phyloP scores from a whole-genome alignment of 2,329 filamentous ascomycete species.

The Penicillium griseofulvum region DNA sequence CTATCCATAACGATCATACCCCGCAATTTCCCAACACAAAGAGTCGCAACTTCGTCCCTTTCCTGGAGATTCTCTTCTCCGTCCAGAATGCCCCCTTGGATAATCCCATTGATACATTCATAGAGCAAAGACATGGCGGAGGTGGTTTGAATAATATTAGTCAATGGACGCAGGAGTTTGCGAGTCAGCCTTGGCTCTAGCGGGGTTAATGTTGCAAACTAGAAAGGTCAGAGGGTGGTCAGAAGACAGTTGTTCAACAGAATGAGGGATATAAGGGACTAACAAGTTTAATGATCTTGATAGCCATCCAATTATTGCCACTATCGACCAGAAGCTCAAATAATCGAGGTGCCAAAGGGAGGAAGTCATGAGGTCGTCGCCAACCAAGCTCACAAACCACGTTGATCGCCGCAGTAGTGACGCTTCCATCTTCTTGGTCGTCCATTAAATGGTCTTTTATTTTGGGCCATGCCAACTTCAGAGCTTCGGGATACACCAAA shows the following conservation, averaged over 20 bases:
- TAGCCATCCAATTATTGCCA: constrained; percentile 99
- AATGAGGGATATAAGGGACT: constrained; percentile 27
- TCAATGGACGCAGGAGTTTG: constrained; percentile 86
- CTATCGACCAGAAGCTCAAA: constrained; percentile 91
- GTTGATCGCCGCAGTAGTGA: constrained; percentile 94
- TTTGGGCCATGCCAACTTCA: constrained; percentile 92
- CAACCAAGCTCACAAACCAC: constrained; percentile 95
- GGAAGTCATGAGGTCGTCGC: constrained; percentile 88
- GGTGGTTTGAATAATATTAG: constrained; percentile 89
- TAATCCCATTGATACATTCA: constrained; percentile 97
- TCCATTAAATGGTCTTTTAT: constrained; percentile 94
- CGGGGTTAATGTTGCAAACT: constrained; percentile 94
- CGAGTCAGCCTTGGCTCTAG: constrained; percentile 86
- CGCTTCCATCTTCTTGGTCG: constrained; percentile 82
- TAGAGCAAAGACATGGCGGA: constrained; percentile 97
- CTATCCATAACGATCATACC: constrained; percentile 93
- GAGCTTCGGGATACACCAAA: constrained; percentile 91
- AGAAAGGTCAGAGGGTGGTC: constrained; percentile 24
- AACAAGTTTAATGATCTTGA: constrained; percentile 96
- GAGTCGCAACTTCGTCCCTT: constrained; percentile 83
- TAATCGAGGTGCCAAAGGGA: constrained; percentile 83
- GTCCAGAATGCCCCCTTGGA: constrained; percentile 90
- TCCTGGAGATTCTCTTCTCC: constrained; percentile 75
- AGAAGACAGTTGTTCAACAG: neutral
- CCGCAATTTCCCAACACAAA: constrained; percentile 89